Conservation (phyloP, 352 stramenopile species). For the Aphanomyces euteiches region DNA sequence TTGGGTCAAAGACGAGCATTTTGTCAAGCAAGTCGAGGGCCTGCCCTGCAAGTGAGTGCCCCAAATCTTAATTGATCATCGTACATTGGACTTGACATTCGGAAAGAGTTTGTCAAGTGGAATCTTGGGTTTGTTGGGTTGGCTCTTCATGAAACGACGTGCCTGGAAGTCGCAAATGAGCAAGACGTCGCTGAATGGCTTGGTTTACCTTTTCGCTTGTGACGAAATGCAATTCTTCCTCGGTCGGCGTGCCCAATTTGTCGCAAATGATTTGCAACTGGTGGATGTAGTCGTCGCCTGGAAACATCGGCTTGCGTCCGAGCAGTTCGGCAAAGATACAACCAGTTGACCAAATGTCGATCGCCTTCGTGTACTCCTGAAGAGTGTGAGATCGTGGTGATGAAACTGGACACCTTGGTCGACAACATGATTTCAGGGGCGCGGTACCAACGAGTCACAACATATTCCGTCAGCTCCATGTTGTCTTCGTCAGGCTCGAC, state of each 20-base stretch:
- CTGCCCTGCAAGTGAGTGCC: neutral
- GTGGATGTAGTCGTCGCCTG: conserved; percentile 98
- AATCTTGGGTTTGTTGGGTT: conserved; percentile 64
- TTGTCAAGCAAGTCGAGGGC: conserved; percentile 80
- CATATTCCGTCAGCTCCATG: conserved; percentile 90
- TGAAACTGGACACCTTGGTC: conserved; percentile 39
- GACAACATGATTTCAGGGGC: conserved; percentile 96
- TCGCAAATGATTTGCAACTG: conserved; percentile 96
- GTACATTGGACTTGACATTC: conserved; percentile 45
- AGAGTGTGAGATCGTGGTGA: neutral
- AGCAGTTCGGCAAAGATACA: conserved; percentile 94
- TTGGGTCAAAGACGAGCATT: conserved; percentile 85
- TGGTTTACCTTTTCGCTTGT: conserved; percentile 70
- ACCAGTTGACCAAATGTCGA: conserved; percentile 94
- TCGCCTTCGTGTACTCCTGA: conserved; percentile 94
- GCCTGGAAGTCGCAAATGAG: conserved; percentile 30
- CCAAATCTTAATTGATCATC: neutral
- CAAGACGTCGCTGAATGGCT: neutral
- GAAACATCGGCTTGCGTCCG: conserved; percentile 87
- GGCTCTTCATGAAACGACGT: conserved; percentile 81
- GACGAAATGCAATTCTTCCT: conserved; percentile 89
- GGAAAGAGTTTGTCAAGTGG: conserved; percentile 73
- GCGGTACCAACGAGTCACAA: conserved; percentile 92
- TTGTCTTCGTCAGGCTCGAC: conserved; percentile 81
- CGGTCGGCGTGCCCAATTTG: conserved; percentile 80